phyloP scores from a whole-genome alignment of 805 yeast genomes.

The Saccharomyces kudriavzevii region DNA sequence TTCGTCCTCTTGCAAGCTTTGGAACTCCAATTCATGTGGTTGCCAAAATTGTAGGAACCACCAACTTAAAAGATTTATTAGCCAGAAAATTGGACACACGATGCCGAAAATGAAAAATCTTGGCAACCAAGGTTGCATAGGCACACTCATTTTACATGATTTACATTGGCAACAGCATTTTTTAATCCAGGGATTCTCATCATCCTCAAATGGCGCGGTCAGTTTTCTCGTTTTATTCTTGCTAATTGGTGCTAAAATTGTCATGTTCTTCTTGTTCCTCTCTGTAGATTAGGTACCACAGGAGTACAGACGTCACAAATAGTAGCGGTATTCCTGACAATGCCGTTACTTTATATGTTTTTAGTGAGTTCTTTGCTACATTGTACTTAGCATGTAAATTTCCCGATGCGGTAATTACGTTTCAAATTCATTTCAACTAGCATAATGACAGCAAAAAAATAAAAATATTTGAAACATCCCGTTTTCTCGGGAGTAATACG shows the following conservation, averaged over 20 bases:
- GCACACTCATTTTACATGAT: conserved; percentile 12
- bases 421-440: not conserved
- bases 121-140: conserved; percentile 3
- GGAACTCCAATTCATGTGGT: conserved; percentile 18
- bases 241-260: not conserved
- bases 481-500: not conserved
- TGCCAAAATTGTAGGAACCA: conserved; percentile 15
- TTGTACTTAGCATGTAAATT: not conserved
- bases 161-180: conserved; percentile 18
- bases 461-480: not conserved
- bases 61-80: conserved; percentile 12
- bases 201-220: conserved; percentile 13
- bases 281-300: not conserved
- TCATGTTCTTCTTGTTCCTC: not conserved
- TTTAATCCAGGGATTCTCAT: not conserved
- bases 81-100: conserved; percentile 19
- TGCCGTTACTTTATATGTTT: not conserved
- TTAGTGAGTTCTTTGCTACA: not conserved
- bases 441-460: not conserved
- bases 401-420: not conserved
- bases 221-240: conserved; percentile 3
- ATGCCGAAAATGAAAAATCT: conserved; percentile 19
- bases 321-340: not conserved
- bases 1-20: conserved; percentile 17
- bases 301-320: not conserved